phyloP scores from a whole-genome alignment of 345 rosid genomes.

The Euphorbia pulcherrima region DNA sequence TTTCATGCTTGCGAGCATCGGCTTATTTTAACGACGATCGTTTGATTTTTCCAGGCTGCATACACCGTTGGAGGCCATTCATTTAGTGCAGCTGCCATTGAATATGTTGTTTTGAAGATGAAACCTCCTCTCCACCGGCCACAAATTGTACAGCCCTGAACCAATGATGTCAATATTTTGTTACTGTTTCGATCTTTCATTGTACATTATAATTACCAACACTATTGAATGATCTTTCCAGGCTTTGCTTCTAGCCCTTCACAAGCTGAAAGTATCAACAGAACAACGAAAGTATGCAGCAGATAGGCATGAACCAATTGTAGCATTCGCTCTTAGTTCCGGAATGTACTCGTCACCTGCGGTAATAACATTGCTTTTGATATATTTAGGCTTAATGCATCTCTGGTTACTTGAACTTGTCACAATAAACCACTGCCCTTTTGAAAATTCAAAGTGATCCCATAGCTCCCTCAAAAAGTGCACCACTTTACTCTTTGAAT shows the following conservation, averaged over 20 bases:
- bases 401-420: too few species aligned
- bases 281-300: slow-evolving; percentile 65
- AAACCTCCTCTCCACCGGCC: slow-evolving; percentile 82
- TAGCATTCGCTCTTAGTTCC: slow-evolving; percentile 75
- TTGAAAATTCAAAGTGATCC: too few species aligned
- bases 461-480: too few species aligned
- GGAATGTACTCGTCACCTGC: slow-evolving; percentile 94
- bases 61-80: slow-evolving; percentile 92
- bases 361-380: slow-evolving; percentile 32
- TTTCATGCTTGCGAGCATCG: neutral
- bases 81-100: slow-evolving; percentile 73
- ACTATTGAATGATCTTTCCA: slow-evolving; percentile 23
- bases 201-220: neutral
- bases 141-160: slow-evolving; percentile 52
- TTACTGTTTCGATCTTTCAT: slow-evolving; percentile 5
- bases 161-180: neutral
- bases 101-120: slow-evolving; percentile 74
- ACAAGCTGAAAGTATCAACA: slow-evolving; percentile 69
- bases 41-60: slow-evolving; percentile 57
- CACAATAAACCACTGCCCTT: too few species aligned
- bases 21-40: neutral
- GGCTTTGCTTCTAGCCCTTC: slow-evolving; percentile 86
- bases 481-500: too few species aligned
- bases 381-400: too few species aligned
- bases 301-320: slow-evolving; percentile 55